These are phyloP conservation scores for Didymella lethalis DNA, from an alignment of 2,329 filamentous ascomycete genomes.

Conservation along the genomic window DNA sequence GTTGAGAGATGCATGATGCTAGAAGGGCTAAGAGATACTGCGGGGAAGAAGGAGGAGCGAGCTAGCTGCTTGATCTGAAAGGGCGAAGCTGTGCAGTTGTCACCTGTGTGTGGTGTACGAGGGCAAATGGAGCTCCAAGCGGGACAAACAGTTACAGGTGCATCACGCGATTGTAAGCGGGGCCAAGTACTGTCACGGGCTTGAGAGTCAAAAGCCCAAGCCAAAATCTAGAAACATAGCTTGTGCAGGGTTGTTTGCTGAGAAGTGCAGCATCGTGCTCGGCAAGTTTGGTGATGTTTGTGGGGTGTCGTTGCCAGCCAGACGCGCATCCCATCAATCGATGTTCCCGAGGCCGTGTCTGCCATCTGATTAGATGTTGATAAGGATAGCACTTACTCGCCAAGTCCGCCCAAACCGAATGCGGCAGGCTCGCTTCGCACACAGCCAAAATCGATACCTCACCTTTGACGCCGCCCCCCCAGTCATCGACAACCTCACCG, in stretches of 20 bases:
- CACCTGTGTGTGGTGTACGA: conserved; percentile 13
- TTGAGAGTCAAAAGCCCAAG: neutral
- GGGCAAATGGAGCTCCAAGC: conserved; percentile 6
- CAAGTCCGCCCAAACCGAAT: conserved; percentile 38
- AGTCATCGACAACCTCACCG: conserved; percentile 45
- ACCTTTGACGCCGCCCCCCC: conserved; percentile 36
- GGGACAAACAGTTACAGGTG: conserved; percentile 9
- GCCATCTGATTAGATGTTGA: conserved; percentile 17
- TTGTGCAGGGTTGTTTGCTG: neutral
- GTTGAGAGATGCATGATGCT: conserved; percentile 39
- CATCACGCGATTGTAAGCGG: conserved; percentile 19
- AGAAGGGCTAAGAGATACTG: neutral
- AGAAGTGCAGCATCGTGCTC: neutral
- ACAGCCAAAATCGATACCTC: conserved; percentile 37
- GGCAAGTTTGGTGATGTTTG: conserved; percentile 11
- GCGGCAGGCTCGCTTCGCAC: conserved; percentile 35
- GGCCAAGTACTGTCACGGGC: conserved; percentile 1
- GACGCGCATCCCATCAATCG: conserved; percentile 6
- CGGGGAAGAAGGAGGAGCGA: neutral
- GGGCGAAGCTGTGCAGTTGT: neutral
- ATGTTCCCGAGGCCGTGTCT: conserved; percentile 4
- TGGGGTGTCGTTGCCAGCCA: conserved; percentile 4
- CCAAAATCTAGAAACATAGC: neutral
- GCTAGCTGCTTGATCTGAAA: neutral
- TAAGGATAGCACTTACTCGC: conserved; percentile 5